Percentiles rank a stretch among this genome's conserved stretches.
Conservation (phyloP, 495 filamentous ascomycete species). For the Penicillium cinerascens region DNA sequence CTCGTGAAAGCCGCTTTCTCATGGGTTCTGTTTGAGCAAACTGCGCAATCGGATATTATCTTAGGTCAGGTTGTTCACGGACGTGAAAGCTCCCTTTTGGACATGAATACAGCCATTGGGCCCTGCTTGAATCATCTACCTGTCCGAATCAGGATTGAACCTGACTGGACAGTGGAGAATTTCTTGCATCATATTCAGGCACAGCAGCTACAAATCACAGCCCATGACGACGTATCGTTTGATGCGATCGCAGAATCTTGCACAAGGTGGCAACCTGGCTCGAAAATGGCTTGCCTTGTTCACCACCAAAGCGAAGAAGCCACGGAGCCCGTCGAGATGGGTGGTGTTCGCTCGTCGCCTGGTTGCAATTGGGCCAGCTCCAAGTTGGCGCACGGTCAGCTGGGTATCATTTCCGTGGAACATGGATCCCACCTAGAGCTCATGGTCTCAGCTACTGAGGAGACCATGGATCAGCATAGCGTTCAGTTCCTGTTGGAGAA, state of each 20-base stretch:
- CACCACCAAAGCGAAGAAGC: conserved; percentile 5
- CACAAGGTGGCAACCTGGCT: conserved; percentile 39
- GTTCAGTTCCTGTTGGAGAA: neutral
- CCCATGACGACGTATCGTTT: conserved; percentile 43
- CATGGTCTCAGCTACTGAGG: conserved; percentile 1
- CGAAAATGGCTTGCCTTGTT: conserved; percentile 4
- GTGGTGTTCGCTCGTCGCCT: conserved; percentile 3
- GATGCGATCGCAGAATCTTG: conserved; percentile 43
- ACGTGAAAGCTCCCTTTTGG: conserved; percentile 40
- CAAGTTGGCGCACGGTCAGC: conserved; percentile 1
- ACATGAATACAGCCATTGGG: conserved; percentile 41
- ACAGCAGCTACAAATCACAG: conserved; percentile 40
- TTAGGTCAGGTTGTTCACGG: conserved; percentile 44
- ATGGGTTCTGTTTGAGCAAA: conserved; percentile 31
- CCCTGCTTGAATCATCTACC: conserved; percentile 50
- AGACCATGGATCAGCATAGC: neutral
- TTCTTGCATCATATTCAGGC: conserved; percentile 43
- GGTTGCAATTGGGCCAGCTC: conserved; percentile 6
- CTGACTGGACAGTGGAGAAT: conserved; percentile 32
- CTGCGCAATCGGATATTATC: conserved; percentile 32
- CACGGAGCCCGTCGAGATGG: conserved; percentile 18
- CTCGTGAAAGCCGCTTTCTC: conserved; percentile 44
- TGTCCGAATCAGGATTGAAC: conserved; percentile 37
- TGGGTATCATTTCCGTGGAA: conserved; percentile 8
- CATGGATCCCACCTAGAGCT: neutral